A percentile compares a stretch with the other conserved stretches of the same genome.
These are phyloP conservation scores for Fusarium tanahbumbuense DNA, from an alignment of 2,329 filamentous ascomycete species.

Conservation along the genomic window DNA sequence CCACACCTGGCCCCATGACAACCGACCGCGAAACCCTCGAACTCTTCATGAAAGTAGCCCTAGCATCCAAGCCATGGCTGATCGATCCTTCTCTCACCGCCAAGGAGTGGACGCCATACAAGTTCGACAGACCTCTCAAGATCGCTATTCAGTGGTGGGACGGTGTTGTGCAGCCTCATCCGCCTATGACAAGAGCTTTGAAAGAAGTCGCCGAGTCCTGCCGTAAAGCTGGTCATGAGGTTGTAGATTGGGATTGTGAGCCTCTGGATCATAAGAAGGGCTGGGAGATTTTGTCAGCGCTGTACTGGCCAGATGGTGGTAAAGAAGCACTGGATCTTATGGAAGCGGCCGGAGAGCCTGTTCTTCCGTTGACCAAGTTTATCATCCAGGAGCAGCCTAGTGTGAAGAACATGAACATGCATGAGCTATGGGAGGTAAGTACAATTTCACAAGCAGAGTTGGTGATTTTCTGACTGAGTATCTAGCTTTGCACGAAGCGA, in stretches of 20 bases:
- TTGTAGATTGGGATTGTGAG: constrained; percentile 65
- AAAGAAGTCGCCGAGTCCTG: constrained; percentile 64
- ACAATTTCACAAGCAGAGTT: fast-evolving
- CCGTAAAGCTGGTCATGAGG: constrained; percentile 61
- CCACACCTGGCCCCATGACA: constrained; percentile 51
- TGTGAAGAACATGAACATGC: constrained; percentile 54
- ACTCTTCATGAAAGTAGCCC: constrained; percentile 50
- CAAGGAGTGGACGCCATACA: constrained; percentile 52
- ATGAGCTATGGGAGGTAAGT: constrained; percentile 55
- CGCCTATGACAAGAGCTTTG: constrained; percentile 68
- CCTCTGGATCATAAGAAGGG: constrained; percentile 63
- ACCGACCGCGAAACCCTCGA: constrained; percentile 52
- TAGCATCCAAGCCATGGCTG: constrained; percentile 50
- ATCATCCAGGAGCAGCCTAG: constrained; percentile 67
- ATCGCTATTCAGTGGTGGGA: constrained; percentile 72
- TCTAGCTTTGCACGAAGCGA: constrained; percentile 51
- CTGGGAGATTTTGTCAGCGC: constrained; percentile 56
- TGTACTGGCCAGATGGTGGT: constrained; percentile 72
- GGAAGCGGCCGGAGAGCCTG: constrained; percentile 66
- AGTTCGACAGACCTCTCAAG: constrained; percentile 60
- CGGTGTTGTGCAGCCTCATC: constrained; percentile 69
- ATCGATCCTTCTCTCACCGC: constrained; percentile 49
- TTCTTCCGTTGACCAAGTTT: constrained; percentile 67
- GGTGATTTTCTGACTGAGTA: fast-evolving
- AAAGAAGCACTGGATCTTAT: constrained; percentile 63